Evolutionary conservation across 257 asterid species (phyloP).

Genomic region (Capsicum baccatum): DNA sequence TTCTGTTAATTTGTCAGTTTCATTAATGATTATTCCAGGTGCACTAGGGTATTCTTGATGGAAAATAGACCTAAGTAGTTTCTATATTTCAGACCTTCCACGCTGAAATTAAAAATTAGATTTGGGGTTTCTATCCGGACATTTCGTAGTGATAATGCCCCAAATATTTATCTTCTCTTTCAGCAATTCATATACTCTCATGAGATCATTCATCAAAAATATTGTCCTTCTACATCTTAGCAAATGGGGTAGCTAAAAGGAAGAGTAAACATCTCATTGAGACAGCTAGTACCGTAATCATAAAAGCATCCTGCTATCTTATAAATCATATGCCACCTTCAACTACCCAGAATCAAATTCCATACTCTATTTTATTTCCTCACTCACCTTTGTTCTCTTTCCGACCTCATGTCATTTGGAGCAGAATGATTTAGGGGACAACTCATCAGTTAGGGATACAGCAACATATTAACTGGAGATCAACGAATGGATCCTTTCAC

Average conservation of each 20-base stretch:
- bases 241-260: no score
- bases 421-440: not conserved
- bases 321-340: no score
- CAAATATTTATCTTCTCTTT: not conserved
- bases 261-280: no score
- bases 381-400: no score
- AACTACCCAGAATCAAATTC: no score
- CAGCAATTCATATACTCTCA: not conserved
- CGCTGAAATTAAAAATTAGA: no score
- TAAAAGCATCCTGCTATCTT: no score
- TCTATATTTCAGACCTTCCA: not conserved
- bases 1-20: no score
- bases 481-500: not conserved
- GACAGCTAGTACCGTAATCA: no score
- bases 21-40: not conserved
- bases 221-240: not conserved
- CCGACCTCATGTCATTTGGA: not conserved
- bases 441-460: not conserved
- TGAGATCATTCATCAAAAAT: not conserved
- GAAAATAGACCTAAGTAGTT: not conserved
- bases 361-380: no score
- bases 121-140: not conserved
- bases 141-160: not conserved
- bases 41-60: no score
- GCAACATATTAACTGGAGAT: slow-evolving; percentile 2